Base-by-base conservation (phyloP, 306 rosid genomes). In the Vachellia pachyceras region DNA sequence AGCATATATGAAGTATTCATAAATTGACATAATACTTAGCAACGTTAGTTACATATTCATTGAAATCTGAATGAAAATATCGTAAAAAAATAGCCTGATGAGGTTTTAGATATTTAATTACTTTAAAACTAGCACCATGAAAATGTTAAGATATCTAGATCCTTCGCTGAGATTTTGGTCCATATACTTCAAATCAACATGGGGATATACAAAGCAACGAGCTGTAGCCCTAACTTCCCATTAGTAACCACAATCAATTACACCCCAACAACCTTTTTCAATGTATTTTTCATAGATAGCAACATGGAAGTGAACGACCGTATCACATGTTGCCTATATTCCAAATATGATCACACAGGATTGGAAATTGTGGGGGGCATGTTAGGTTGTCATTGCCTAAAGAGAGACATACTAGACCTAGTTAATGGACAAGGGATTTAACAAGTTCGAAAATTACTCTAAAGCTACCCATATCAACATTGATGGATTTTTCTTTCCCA, bases 361-460 rank as follows among this genome's bases (percentile, higher is more conserved):
- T 46, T 6, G 33, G 2, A 33, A 33, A 20, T 29, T 47, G 63
- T 13, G 63, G 61, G 61, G 63, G 60, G 22, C 57, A 70, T 44
- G 75, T 70, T 44, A 70, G 20, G 57, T 18, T 70, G 75, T 44
- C 75, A 22, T 14, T 17, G 15, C 17, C 37, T 17, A 72, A 72
- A 33, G 44, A 44, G 44, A 15, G 42, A 72, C 75, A 72, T 29
- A 49, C 14, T 33, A 29, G 61, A 72, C 44, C 25, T 1, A 10
- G 41, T 42, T 33, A 6, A 70, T 72, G 76, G 7, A 22, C 29
- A 25, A 37, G 44, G 63, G 18, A 72, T 46, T 61, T 23, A 25
- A 49, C 10, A 72, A 29, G 61, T 33, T 72, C 45, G 42, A 49
- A 72, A 72, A 72, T 72, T 44, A 72, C 44, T 49, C 17, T 15